Evolutionary conservation across 345 rosid species (phyloP).

Genomic region (Rhodamnia rubescens): DNA sequence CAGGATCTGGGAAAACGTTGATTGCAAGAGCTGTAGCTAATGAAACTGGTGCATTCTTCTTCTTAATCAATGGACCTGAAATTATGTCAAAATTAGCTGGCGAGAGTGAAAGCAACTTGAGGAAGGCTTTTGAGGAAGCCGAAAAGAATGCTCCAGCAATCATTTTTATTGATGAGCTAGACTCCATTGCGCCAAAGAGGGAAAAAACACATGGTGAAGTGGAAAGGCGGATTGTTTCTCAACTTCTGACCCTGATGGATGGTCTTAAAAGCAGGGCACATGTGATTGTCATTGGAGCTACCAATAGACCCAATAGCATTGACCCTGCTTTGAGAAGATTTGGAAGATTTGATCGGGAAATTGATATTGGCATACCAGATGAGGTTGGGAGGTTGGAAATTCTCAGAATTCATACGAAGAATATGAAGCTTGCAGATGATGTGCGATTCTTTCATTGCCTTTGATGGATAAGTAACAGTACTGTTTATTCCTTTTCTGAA

Average conservation of each 20-base stretch:
- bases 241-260: constrained; percentile 89
- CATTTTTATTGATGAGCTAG: constrained; percentile 84
- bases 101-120: constrained; percentile 94
- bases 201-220: constrained; percentile 96
- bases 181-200: constrained; percentile 90
- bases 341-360: constrained; percentile 90
- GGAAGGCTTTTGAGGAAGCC: constrained; percentile 94
- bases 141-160: constrained; percentile 95
- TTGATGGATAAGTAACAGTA: background rate
- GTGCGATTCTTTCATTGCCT: constrained; percentile 10
- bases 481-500: background rate
- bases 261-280: constrained; percentile 80
- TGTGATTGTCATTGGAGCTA: constrained; percentile 93
- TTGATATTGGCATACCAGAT: constrained; percentile 92
- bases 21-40: constrained; percentile 93
- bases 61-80: constrained; percentile 89
- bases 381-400: constrained; percentile 95
- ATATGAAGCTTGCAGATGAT: constrained; percentile 89
- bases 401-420: constrained; percentile 89
- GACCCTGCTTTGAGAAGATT: constrained; percentile 93
- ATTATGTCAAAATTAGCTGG: constrained; percentile 97
- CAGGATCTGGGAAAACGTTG: constrained; percentile 76
- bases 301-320: constrained; percentile 88
- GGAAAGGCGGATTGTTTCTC: constrained; percentile 92
- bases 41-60: constrained; percentile 95